Evolutionary conservation across 148 eudicot species (phyloP).

Genomic region (Polygonum aviculare): DNA sequence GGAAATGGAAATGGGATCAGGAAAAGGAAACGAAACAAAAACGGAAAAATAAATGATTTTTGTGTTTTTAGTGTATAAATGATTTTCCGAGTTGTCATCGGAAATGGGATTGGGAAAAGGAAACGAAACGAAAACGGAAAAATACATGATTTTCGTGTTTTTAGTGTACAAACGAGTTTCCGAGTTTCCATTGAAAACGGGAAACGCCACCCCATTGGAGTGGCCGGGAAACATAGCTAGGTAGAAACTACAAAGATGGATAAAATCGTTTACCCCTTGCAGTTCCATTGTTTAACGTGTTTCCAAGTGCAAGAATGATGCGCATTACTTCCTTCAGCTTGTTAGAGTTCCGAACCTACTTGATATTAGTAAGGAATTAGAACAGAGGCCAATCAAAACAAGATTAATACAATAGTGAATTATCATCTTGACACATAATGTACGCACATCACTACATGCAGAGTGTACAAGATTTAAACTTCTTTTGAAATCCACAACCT

Average conservation of each 20-base stretch:
- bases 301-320: conserved; percentile 68
- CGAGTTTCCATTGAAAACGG: too few relatives aligned
- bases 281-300: conserved; percentile 82
- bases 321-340: conserved; percentile 86
- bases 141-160: too few relatives aligned
- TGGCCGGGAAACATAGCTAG: too few relatives aligned
- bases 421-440: conserved; percentile 5
- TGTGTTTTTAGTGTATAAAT: too few relatives aligned
- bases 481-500: conserved; percentile 69
- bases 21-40: too few relatives aligned
- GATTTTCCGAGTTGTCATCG: too few relatives aligned
- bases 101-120: too few relatives aligned
- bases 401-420: conserved; percentile 11
- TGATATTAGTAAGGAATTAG: conserved; percentile 13
- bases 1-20: too few relatives aligned
- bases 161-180: too few relatives aligned
- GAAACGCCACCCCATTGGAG: too few relatives aligned
- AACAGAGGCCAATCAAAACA: conserved; percentile 14
- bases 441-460: conserved; percentile 91
- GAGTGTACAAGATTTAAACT: conserved; percentile 70
- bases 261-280: conserved; percentile 64
- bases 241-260: background rate
- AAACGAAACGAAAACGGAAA: too few relatives aligned
- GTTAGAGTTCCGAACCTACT: conserved; percentile 64
- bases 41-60: too few relatives aligned